Conservation (phyloP, 1,284 basidiomycete genomes). For the Stereum hirsutum region DNA sequence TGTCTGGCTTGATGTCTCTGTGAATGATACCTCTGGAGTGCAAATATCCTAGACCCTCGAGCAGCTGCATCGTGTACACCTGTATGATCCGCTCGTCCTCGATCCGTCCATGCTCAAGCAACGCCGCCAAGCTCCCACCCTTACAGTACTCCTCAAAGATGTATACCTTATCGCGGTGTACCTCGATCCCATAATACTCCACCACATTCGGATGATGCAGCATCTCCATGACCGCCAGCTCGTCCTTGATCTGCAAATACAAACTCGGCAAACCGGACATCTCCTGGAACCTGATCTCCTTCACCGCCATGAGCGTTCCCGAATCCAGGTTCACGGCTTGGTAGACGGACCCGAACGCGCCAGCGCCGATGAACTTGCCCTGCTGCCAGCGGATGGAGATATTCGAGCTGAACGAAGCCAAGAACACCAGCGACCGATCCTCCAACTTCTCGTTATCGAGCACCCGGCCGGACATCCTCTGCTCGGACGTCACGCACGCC, state of each 20-base stretch:
- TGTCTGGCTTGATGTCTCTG: slow-evolving; percentile 98
- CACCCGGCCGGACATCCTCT: slow-evolving; percentile 79
- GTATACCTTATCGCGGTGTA: slow-evolving; percentile 97
- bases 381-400: slow-evolving; percentile 99
- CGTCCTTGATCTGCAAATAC: slow-evolving; percentile 93
- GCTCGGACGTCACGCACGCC: slow-evolving; percentile 52
- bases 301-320: slow-evolving; percentile 97
- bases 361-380: slow-evolving; percentile 94
- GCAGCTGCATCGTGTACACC: slow-evolving; percentile 95
- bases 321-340: slow-evolving; percentile 96
- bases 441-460: slow-evolving; percentile 88
- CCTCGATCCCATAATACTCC: slow-evolving; percentile 99
- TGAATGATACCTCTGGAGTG: slow-evolving; percentile 93
- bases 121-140: slow-evolving; percentile 85
- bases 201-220: slow-evolving; percentile 97
- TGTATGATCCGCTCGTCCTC: slow-evolving; percentile 97
- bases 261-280: slow-evolving; percentile 74
- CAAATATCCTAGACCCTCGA: slow-evolving; percentile 90
- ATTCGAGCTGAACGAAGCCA: slow-evolving; percentile 89
- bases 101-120: slow-evolving; percentile 91
- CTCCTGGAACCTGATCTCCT: slow-evolving; percentile 98
- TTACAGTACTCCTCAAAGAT: slow-evolving; percentile 99
- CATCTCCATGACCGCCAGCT: slow-evolving; percentile 98
- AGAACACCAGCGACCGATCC: slow-evolving; percentile 84
- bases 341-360: slow-evolving; percentile 98